Evolutionary conservation across 2,329 filamentous ascomycete species (phyloP), one percentile per base, ranked within the genome.

Genomic region (Drechslerella stenobrocha): DNA sequence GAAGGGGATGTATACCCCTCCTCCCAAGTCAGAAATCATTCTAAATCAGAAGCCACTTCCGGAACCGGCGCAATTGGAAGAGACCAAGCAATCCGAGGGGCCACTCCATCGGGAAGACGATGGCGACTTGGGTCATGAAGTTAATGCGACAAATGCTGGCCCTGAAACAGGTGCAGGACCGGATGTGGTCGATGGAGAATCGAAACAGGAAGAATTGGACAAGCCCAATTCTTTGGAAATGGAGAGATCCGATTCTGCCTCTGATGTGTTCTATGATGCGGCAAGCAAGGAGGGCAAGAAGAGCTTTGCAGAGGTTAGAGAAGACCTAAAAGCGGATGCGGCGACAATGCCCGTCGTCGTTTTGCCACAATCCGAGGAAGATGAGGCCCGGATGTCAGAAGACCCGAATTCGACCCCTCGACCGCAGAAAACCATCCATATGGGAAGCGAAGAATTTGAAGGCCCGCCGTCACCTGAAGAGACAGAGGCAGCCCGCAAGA

Each of bases 401-500:
- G 35, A 53, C n/a, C 20, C 11, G 2, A 63, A 64, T 13, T 50
- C 46, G 3, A 57, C 44, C 13, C 34, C 59, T 3, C 52, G 50
- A 4, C 48, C 64, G 9, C 44, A 56, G n/a, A 69, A 69, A 20
- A 47, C n/a, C 2, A 15, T 20, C 11, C 46, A 59, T 22, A 8
- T 55, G 8, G 30, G 40, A n/a, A 55, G 66, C 3, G 61, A 71
- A n/a, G 48, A 60, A 9, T 45, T 34, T 52, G 63, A 52, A 13
- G 66, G 51, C 24, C 64, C 71, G 82, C 78, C 80, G 2, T 79
- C 83, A 0, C 82, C 85, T 34, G 85, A 88, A 60, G 90, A 96
- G 72, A 81, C 83, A 18, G 83, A 87, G 71, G 89, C 88, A 75
- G 93, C 92, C 0, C 82, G 86, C 72, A 86, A 85, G 74, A 90